Evolutionary conservation across 78 protist species (phyloP).

Genomic region (Guillardia theta): DNA sequence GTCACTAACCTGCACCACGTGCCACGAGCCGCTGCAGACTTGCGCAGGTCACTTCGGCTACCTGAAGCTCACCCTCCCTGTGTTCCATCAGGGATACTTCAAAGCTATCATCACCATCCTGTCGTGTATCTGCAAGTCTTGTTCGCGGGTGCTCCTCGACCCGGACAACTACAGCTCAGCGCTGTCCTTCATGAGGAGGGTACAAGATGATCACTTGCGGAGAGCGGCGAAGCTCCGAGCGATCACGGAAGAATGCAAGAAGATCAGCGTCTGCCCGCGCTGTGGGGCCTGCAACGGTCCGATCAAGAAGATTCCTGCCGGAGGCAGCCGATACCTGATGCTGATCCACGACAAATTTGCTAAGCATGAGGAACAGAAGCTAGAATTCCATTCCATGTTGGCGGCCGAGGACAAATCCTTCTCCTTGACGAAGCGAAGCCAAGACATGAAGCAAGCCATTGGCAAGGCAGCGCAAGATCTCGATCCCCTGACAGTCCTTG

Average conservation of each 20-base stretch:
- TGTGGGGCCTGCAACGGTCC: constrained; percentile 83
- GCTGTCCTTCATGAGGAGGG: background rate
- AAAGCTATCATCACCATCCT: constrained; percentile 71
- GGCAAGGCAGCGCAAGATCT: constrained; percentile 72
- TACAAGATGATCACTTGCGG: background rate
- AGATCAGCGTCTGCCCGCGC: constrained; percentile 75
- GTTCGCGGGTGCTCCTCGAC: constrained; percentile 72
- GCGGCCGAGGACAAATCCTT: background rate
- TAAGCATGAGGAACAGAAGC: background rate
- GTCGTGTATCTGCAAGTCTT: constrained; percentile 86
- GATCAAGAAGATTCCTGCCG: background rate
- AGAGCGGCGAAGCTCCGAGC: background rate
- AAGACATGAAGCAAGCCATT: background rate
- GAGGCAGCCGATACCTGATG: background rate
- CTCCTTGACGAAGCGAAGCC: background rate
- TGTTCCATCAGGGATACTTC: constrained; percentile 88
- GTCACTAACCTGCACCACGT: background rate
- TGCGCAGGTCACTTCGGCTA: constrained; percentile 98
- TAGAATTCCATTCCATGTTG: background rate
- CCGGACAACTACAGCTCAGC: background rate
- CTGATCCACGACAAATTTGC: background rate
- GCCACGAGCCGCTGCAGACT: constrained; percentile 11
- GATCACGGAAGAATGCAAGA: constrained; percentile 33
- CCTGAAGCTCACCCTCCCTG: constrained; percentile 89
- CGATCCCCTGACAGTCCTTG: constrained; percentile 74